Base-by-base conservation (phyloP, 169 alveolate species). In the Pseudocohnilembus persalinus region DNA sequence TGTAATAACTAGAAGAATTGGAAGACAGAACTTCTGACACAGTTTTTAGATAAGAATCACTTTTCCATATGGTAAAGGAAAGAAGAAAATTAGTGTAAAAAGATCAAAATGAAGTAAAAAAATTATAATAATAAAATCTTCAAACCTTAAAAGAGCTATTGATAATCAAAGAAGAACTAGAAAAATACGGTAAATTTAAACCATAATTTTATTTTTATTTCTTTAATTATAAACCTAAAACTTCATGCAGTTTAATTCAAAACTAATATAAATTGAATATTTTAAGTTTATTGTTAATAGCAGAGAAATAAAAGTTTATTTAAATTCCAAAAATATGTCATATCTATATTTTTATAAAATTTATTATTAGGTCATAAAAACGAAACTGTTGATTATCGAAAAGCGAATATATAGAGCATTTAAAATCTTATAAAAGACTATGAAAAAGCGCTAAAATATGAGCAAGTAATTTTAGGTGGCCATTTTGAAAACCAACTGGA, bases 401-500 rank as follows among this genome's bases (percentile, higher is more conserved):
- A 49, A 20, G 20, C 4, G 20, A 20, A 20, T 49, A 49, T 49
- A 49, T 4, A 49, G 20, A 20, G 20, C 4, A 4, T 49, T 20
- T 11, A 20, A 49, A 11, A 49, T 11, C 4, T 49, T 4, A 20
- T 49, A 11, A 11, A 49, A 49, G 68, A 49, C 4, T 49, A 49
- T 20, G 26, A 49, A 49, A 49, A 49, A 20, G 68, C 68, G 20
- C 20, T 49, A 49, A 49, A 49, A 49, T 49, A 11, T 49, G 68
- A 49, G 68, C 4, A 49, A 11, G 20, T 49, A 49, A 49, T 49
- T 49, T 11, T 49, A 20, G 68, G 68, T 11, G 4, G 20, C 26
- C 68, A 49, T 20, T 79, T 79, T 63, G 35, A 79, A 29, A 75
- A 79, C 27, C 76, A 34, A 6, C 63, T 79, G 1, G 84, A 79